A percentile compares a stretch with the other conserved stretches of the same genome.
These are phyloP conservation scores for Hanseniaspora lindneri DNA, from an alignment of 805 yeast genomes.

Conservation along the genomic window DNA sequence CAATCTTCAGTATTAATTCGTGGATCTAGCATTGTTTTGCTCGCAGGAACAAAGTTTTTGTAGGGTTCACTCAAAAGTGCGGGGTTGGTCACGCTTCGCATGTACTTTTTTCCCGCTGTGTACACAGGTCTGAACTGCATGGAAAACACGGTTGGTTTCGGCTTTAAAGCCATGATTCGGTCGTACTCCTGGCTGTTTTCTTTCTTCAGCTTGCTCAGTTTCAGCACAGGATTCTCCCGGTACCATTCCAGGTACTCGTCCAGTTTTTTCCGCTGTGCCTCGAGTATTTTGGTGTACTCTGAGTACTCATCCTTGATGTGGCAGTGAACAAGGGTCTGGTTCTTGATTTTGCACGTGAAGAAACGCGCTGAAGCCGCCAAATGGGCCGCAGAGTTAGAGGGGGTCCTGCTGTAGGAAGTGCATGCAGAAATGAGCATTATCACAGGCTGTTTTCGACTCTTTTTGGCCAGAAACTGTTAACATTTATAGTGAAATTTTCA, in stretches of 20 bases:
- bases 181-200: constrained; percentile 38
- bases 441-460: no score
- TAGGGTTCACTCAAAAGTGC: constrained; percentile 14
- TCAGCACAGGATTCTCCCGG: constrained; percentile 32
- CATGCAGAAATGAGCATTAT: no score
- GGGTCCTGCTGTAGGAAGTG: no score
- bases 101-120: constrained; percentile 83
- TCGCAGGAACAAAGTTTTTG: background rate
- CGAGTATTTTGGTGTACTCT: background rate
- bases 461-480: no score
- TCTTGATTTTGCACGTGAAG: background rate
- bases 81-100: constrained; percentile 34
- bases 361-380: no score
- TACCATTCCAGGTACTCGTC: constrained; percentile 5
- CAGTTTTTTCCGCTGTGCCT: background rate
- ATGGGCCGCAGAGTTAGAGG: no score
- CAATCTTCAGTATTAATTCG: constrained; percentile 22
- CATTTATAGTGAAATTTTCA: no score
- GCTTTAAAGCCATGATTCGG: constrained; percentile 38
- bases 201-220: constrained; percentile 30
- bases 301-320: constrained; percentile 9
- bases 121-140: constrained; percentile 79
- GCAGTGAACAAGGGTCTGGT: constrained; percentile 5
- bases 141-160: constrained; percentile 59
- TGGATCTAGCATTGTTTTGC: constrained; percentile 19